phyloP scores from a whole-genome alignment of 2,329 filamentous ascomycete species.

The Aspergillus fijiensis region DNA sequence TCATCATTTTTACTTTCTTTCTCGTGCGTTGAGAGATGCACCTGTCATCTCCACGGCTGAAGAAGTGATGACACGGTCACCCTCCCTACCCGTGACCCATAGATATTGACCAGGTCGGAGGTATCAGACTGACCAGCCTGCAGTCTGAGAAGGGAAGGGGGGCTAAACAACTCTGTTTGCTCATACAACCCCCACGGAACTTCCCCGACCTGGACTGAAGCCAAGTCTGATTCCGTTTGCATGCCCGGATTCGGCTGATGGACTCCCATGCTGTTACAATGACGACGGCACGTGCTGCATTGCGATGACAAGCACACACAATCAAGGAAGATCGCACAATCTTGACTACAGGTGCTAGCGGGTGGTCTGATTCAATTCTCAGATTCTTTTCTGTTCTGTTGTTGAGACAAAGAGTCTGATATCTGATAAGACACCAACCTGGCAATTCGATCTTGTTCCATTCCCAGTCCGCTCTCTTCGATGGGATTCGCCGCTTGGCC shows the following conservation, averaged over 20 bases:
- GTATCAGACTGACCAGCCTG: no score
- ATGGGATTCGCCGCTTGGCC: not conserved
- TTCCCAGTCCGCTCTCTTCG: not conserved
- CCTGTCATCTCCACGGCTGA: not conserved
- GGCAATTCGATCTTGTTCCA: conserved; percentile 4
- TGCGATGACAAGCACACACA: not conserved
- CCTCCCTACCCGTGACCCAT: not conserved
- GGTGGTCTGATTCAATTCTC: not conserved
- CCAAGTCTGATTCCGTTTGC: not conserved
- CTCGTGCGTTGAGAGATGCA: not conserved
- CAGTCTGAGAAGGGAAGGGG: no score
- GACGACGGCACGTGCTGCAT: no score
- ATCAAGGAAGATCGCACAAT: not conserved
- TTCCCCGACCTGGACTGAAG: not conserved
- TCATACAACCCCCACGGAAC: not conserved
- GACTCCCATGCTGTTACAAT: no score
- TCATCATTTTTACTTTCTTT: not conserved
- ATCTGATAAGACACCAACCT: not conserved
- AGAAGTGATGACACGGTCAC: not conserved
- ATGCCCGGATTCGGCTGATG: not conserved
- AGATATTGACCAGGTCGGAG: no score
- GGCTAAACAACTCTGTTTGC: not conserved
- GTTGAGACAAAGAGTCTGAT: not conserved
- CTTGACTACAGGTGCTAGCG: not conserved
- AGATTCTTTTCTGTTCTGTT: not conserved